Evolutionary conservation across 1,139 yeast genomes (phyloP), one percentile per base, ranked within the genome.

Genomic region (Sugiyamaella paludigena): DNA sequence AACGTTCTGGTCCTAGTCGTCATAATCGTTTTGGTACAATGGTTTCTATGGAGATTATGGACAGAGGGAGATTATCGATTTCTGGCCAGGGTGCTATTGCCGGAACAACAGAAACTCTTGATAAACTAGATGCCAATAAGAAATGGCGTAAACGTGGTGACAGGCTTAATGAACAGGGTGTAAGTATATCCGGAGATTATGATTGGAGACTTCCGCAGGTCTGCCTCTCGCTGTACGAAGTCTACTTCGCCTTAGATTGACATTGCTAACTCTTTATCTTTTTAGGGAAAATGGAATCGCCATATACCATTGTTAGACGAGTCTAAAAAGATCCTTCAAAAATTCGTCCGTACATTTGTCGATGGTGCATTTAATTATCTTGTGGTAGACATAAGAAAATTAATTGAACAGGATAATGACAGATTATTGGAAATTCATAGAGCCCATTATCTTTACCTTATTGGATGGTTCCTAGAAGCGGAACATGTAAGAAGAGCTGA

Each of bases 21-120:
- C 98, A 92, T 63, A 92, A 95, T 3, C 76, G 96, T 38, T 92
- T 92, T 70, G 98, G 98, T 1, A 83, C 98, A 0, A 72, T 91
- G 56, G 67, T 89, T 9, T 83, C 95, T 1, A 74, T 89, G 29
- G 80, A 83, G 52, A 77, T 80, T 27, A 73, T 76, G 11, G 79
- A 78, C 49, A 75, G 77, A 51, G 78, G 77, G 7, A 74, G 85
- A 40, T 70, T 87, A 27, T 80, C 87, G 12, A 80, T 88, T 0
- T 81, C 95, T 0, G 96, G 96, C 4, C 91, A 87, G 56, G 81
- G 80, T 54, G 87, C 84, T 1, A 63, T 85, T 8, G 61, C 72
- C 12, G 72, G 75, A 42, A 72, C 78, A 3, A 72, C 72, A 29
- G 63, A 71, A 19, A 72, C 87, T 0, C 68, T 87, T 45, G 75